These are phyloP conservation scores for Cyberlindnera sargentensis DNA, from an alignment of 805 yeast genomes.

Conservation along the genomic window DNA sequence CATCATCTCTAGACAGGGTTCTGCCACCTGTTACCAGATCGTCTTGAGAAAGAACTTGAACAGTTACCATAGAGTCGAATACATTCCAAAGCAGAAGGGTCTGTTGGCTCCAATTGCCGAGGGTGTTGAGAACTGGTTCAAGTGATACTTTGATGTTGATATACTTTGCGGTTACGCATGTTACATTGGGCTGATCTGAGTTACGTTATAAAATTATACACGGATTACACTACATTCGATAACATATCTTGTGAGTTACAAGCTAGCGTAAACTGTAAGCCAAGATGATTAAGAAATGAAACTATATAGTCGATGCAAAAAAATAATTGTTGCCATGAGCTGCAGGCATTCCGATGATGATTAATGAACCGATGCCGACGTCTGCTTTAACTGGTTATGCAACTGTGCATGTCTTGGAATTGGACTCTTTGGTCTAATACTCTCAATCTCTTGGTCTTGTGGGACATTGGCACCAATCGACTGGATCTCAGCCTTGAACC, in stretches of 20 bases:
- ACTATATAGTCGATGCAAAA: not conserved
- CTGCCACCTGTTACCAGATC: constrained; percentile 88
- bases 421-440: constrained; percentile 81
- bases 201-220: not conserved
- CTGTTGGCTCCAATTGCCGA: constrained; percentile 50
- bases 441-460: constrained; percentile 65
- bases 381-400: not conserved
- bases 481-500: constrained; percentile 38
- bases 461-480: constrained; percentile 53
- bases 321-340: not conserved
- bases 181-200: no score
- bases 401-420: constrained; percentile 16
- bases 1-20: constrained; percentile 86
- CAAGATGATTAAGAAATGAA: not conserved
- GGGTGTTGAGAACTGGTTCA: constrained; percentile 50
- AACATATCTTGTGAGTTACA: no score
- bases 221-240: no score
- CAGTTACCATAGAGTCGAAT: constrained; percentile 75
- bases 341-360: no score
- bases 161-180: no score
- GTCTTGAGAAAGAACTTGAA: constrained; percentile 85
- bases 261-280: no score
- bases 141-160: constrained; percentile 16
- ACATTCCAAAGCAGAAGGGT: constrained; percentile 73
- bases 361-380: no score